phyloP scores from a whole-genome alignment of 305 asterid genomes.

The Fraxinus floribunda region DNA sequence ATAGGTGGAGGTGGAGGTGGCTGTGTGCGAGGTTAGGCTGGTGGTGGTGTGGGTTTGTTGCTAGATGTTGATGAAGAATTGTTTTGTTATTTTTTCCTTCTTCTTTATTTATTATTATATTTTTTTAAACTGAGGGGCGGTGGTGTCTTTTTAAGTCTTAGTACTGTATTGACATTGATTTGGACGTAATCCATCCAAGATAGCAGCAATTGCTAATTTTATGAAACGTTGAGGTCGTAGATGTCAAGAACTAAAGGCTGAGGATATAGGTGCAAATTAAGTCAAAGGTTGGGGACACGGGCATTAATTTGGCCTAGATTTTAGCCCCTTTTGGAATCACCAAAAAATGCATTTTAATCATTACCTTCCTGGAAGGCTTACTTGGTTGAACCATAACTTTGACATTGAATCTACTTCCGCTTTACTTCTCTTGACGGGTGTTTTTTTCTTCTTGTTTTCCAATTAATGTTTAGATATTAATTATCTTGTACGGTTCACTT shows the following conservation, averaged over 20 bases:
- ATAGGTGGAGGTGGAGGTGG: neutral
- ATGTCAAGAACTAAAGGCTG: neutral
- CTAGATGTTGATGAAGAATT: neutral
- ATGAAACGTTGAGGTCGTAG: neutral
- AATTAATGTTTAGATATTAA: neutral
- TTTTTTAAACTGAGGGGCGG: neutral
- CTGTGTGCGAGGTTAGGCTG: neutral
- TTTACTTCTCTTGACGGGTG: neutral
- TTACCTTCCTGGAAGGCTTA: conserved; percentile 4
- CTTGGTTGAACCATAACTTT: neutral
- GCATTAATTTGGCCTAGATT: neutral
- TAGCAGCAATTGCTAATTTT: neutral
- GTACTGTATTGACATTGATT: neutral
- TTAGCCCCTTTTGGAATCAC: neutral
- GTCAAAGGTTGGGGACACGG: neutral
- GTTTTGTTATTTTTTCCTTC: neutral
- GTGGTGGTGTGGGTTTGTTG: neutral
- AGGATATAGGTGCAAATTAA: neutral
- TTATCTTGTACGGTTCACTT: neutral
- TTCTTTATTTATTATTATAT: neutral
- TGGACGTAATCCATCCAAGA: neutral
- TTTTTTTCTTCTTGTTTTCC: neutral
- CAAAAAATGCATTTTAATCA: conserved; percentile 1
- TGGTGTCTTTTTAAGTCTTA: neutral
- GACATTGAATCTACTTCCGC: neutral